Evolutionary conservation across 306 rosid species (phyloP), one percentile per base, ranked within the genome.

Genomic region (Morella rubra): DNA sequence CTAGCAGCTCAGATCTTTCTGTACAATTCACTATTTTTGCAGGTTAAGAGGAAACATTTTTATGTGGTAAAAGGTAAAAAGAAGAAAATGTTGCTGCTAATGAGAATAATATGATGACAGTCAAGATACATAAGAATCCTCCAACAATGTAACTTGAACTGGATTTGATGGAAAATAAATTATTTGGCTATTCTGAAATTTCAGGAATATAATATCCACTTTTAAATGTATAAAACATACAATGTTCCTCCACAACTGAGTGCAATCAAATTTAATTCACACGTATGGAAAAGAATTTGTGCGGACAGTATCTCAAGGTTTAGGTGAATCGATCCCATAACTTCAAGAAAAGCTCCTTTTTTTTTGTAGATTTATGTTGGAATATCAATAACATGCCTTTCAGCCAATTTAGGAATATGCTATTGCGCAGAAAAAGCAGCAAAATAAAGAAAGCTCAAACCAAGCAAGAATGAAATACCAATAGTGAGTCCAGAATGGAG

Each of bases 1-100:
- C 98, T 53, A 92, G 90, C 77, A 79, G 97, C 84, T 92, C 99
- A 46, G 98, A 88, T 82, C 84, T 89, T 78, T 95, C 98, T 88
- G 93, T 81, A 54, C 61, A 79, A 79, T 40, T 69, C 69, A 83
- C 76, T 84, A 73, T 41, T 40, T 78, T 83, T 78, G 22, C 51
- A 77, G 41, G 44, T 11, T 60, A 44, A 42, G 6, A 22, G 12
- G 27, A 44, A 52, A 32, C 62, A 60, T 44, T 20, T 64, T n/a
- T 14, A 53, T 14, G 37, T 12, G 65, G 24, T 71, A 76, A 20
- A 67, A 71, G 52, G 11, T 37, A 44, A 52, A 60, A 37, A 62
- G 41, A 32, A 1, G 18, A 56, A 24, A 24, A 14, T 32, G 37
- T 32, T 32, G 37, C 72, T 44, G 45, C 9, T 14, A 4, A 65